Evolutionary conservation across 345 rosid genomes (phyloP).

Genomic region (Viola odorata): DNA sequence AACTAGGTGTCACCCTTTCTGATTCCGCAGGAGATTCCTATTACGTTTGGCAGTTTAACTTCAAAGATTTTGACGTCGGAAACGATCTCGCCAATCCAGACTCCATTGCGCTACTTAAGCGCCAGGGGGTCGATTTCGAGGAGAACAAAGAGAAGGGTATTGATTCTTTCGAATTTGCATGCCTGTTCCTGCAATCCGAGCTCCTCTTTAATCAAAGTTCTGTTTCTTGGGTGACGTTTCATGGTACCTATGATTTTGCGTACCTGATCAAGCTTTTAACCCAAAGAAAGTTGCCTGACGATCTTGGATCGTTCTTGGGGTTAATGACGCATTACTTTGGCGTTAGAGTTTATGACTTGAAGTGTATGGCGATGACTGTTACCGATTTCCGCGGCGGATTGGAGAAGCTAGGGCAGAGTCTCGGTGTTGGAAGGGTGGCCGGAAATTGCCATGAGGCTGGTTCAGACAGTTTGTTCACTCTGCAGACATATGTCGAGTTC

Average conservation of each 20-base stretch:
- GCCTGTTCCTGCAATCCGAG: neutral
- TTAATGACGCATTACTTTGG: neutral
- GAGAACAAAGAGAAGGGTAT: constrained; percentile 1
- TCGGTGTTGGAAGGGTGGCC: neutral
- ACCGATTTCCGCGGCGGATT: neutral
- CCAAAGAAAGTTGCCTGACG: neutral
- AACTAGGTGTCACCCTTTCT: neutral
- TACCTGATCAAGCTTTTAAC: constrained; percentile 3
- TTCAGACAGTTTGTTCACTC: neutral
- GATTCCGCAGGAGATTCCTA: too few relatives aligned
- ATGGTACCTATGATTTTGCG: constrained; percentile 6
- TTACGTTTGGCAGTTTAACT: constrained; percentile 1
- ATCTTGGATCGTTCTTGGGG: neutral
- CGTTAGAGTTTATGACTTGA: neutral
- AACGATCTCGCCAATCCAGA: neutral
- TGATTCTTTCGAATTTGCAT: neutral
- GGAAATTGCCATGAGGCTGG: neutral
- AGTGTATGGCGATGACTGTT: neutral
- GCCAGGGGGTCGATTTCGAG: neutral
- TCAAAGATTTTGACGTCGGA: neutral
- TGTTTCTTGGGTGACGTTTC: neutral
- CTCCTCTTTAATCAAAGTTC: neutral
- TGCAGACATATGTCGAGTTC: neutral
- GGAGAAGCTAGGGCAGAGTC: neutral
- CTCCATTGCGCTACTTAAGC: neutral